These are phyloP conservation scores for Alternaria atra DNA, from an alignment of 2,329 filamentous ascomycete species.

Conservation along the genomic window DNA sequence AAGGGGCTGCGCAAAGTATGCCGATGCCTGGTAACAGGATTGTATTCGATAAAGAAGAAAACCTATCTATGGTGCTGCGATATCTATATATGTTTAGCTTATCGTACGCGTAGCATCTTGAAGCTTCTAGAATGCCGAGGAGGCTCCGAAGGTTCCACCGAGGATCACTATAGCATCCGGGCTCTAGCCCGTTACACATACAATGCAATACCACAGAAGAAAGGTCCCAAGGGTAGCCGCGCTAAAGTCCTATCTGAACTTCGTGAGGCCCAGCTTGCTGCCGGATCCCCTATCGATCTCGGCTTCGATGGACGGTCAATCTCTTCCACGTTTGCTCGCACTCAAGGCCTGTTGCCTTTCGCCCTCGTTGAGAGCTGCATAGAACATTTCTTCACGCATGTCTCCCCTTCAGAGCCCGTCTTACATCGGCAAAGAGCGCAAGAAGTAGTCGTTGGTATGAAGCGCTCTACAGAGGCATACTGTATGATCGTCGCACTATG, in stretches of 20 bases:
- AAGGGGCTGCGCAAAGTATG: too few relatives aligned
- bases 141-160: too few relatives aligned
- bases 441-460: conserved; percentile 62
- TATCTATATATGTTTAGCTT: too few relatives aligned
- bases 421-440: conserved; percentile 62
- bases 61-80: too few relatives aligned
- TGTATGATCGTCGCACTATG: conserved; percentile 64
- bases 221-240: conserved; percentile 69
- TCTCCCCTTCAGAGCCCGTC: conserved; percentile 72
- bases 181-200: too few relatives aligned
- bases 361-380: conserved; percentile 63
- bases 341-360: conserved; percentile 59
- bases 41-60: too few relatives aligned
- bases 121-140: too few relatives aligned
- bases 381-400: conserved; percentile 68
- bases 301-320: conserved; percentile 54
- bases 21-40: too few relatives aligned
- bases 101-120: too few relatives aligned
- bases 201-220: conserved; percentile 71
- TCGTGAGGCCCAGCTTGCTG: conserved; percentile 59
- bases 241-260: conserved; percentile 71
- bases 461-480: conserved; percentile 64
- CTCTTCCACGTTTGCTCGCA: conserved; percentile 56
- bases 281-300: conserved; percentile 50
- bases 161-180: too few relatives aligned